A percentile compares a stretch with the other conserved stretches of the same genome.
phyloP scores from a whole-genome alignment of 805 yeast species.

The Komagataella pseudopastoris region DNA sequence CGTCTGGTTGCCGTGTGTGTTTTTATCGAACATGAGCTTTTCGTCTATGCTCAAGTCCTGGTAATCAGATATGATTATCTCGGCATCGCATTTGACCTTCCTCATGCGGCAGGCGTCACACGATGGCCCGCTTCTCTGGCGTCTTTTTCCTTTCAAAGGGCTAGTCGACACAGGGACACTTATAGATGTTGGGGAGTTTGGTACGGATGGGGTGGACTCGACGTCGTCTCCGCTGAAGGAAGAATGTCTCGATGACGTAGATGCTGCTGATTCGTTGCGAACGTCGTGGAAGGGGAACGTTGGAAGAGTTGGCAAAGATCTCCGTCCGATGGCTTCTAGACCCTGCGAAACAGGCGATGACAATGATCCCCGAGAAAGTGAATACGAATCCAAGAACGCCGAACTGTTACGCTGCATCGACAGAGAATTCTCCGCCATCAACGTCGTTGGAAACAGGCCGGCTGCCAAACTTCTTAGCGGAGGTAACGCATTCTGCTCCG shows the following conservation, averaged over 20 bases:
- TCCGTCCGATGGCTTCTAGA: slow-evolving; percentile 1
- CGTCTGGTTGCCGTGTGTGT: neutral
- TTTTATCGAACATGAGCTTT: neutral
- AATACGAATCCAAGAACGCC: neutral
- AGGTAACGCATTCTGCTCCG: neutral
- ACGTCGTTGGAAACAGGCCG: neutral
- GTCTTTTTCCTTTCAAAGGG: slow-evolving; percentile 9
- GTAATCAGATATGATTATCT: slow-evolving; percentile 20
- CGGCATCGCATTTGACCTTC: slow-evolving; percentile 66
- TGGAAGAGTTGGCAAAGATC: neutral
- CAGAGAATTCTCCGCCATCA: neutral
- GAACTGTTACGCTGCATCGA: neutral
- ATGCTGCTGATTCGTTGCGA: neutral
- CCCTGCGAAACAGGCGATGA: neutral
- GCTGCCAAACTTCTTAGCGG: neutral
- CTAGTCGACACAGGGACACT: neutral
- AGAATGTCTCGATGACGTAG: neutral
- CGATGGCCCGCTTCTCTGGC: slow-evolving; percentile 65
- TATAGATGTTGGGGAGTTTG: slow-evolving; percentile 1
- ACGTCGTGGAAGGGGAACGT: neutral
- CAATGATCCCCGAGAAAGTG: neutral
- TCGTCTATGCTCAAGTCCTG: neutral
- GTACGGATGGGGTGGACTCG: neutral
- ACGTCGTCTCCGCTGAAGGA: neutral
- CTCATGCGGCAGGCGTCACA: slow-evolving; percentile 60